Evolutionary conservation across 345 rosid species (phyloP), one percentile per base, ranked within the genome.

Genomic region (Aegle marmelos): DNA sequence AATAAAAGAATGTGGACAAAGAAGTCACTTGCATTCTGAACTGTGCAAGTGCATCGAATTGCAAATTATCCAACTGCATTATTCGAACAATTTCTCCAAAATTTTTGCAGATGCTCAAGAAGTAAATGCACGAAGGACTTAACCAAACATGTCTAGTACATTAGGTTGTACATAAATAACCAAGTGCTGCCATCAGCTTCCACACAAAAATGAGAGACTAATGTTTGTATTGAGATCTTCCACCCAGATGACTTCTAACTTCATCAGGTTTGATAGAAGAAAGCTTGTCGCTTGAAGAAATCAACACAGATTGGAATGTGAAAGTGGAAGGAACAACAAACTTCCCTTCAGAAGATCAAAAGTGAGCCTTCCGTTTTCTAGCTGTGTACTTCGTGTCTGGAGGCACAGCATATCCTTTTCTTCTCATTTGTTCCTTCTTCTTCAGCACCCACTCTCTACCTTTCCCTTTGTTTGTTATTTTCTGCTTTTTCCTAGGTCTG

Each of bases 381-480:
- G 86, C 97, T 2, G 97, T 96, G 87, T 89, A 94, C 77, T 85
- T 96, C 21, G 97, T 84, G 79, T 96, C 97, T 0, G 78, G 85
- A 74, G 97, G 98, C 74, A 96, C 97, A 28, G 2, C 78, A 76
- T 87, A 87, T 72, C 98, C 99, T 79, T 94, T 96, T 50, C 84
- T 87, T 83, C 98, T 87, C 90, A 89, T 86, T 74, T 96, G 97
- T 36, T 92, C 93, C 81, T 94, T 96, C 91, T 94, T 96, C 85
- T 63, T 92, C 83, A 96, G 41, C 4, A 94, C 80, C 97, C 99
- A 94, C 57, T 87, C 91, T 79, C 88, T 88, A 41, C 92, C 89
- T 81, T 91, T 94, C 17, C 89, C 93, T 80, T 86, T 91, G 83
- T 86, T 92, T 81, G 79, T 86, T 22, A 79, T 37, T 82, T 88